These are phyloP conservation scores for Mortierella sp. DNA, from an alignment of 371 early-diverging fungal species.

Conservation along the genomic window DNA sequence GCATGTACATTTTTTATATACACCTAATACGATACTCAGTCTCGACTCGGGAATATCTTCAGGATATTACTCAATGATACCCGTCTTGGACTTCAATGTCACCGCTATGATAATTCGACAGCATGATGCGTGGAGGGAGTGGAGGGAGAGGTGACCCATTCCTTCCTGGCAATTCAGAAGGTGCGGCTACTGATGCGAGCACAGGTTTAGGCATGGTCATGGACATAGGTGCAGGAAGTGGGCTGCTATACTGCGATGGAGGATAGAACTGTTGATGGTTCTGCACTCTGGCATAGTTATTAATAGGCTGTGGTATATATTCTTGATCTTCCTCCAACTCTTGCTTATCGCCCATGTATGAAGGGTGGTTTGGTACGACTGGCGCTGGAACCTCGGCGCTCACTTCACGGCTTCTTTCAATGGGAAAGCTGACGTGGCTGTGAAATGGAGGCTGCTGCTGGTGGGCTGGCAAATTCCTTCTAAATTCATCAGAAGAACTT, in stretches of 20 bases:
- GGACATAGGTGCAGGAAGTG: slow-evolving; percentile 2
- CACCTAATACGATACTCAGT: neutral
- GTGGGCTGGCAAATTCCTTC: slow-evolving; percentile 36
- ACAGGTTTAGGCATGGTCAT: slow-evolving; percentile 6
- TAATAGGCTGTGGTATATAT: neutral
- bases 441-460: slow-evolving; percentile 51
- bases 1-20: neutral
- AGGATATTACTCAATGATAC: neutral
- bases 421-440: slow-evolving; percentile 32
- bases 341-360: slow-evolving; percentile 39
- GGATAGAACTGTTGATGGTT: slow-evolving; percentile 15
- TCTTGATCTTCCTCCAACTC: slow-evolving; percentile 45
- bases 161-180: neutral
- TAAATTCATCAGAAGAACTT: slow-evolving; percentile 38
- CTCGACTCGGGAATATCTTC: neutral
- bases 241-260: slow-evolving; percentile 17
- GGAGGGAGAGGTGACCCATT: slow-evolving; percentile 1
- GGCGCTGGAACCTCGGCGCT: neutral
- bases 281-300: neutral
- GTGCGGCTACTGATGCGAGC: neutral
- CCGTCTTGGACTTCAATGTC: neutral
- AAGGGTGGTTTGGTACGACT: slow-evolving; percentile 16
- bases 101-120: slow-evolving; percentile 14
- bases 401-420: slow-evolving; percentile 8
- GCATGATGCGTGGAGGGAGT: slow-evolving; percentile 17